These are phyloP conservation scores for Coccomyxa sp. DNA, from an alignment of 139 green algal genomes.

Conservation along the genomic window DNA sequence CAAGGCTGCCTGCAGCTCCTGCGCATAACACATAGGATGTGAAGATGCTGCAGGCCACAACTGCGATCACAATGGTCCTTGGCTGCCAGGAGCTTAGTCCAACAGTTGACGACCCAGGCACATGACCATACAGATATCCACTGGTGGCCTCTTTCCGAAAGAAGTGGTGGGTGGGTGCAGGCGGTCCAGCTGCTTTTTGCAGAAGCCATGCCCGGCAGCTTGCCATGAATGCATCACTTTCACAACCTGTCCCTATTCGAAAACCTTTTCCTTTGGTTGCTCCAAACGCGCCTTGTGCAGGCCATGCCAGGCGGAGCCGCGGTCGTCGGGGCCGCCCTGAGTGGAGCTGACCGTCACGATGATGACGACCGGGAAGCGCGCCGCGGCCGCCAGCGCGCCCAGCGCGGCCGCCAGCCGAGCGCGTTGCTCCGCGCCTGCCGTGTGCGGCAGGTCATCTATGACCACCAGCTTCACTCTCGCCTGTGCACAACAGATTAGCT, in stretches of 20 bases:
- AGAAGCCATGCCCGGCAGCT: too few relatives aligned
- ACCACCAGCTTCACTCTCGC: conserved; percentile 49
- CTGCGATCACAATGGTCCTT: background rate
- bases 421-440: conserved; percentile 32
- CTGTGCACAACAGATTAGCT: background rate
- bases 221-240: too few relatives aligned
- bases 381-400: conserved; percentile 29
- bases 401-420: conserved; percentile 41
- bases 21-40: background rate
- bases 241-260: too few relatives aligned
- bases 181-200: too few relatives aligned
- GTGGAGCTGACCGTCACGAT: conserved; percentile 29
- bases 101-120: too few relatives aligned
- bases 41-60: background rate
- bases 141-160: too few relatives aligned
- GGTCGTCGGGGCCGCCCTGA: background rate
- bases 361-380: conserved; percentile 53
- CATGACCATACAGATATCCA: too few relatives aligned
- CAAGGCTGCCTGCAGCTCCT: conserved; percentile 56
- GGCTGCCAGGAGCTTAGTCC: background rate
- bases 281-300: too few relatives aligned
- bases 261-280: too few relatives aligned
- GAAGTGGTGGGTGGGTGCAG: too few relatives aligned
- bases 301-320: too few relatives aligned
- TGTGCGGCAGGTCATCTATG: conserved; percentile 70